Conservation (phyloP, 1,284 basidiomycete species). For the Macrocybe sp. region DNA sequence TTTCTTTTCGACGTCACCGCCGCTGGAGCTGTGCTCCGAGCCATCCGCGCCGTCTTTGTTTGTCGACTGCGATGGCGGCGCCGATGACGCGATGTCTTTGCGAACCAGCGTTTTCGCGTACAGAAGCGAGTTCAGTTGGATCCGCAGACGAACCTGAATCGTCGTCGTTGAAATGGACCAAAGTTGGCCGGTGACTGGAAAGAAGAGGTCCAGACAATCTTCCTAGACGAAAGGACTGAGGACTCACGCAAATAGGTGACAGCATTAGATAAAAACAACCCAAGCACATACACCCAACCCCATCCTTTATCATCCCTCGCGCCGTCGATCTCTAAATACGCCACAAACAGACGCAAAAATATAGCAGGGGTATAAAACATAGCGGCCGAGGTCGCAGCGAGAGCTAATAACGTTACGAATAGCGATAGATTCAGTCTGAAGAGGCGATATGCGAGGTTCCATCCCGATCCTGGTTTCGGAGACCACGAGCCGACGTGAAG, state of each 20-base stretch:
- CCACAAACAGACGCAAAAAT: constrained; percentile 68
- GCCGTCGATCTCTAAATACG: constrained; percentile 67
- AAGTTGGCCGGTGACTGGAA: constrained; percentile 46
- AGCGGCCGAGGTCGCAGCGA: constrained; percentile 61
- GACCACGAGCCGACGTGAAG: constrained; percentile 43
- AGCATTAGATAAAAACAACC: constrained; percentile 64
- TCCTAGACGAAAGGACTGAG: neutral
- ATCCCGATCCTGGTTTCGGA: constrained; percentile 53
- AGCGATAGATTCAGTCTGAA: constrained; percentile 44
- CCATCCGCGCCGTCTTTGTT: neutral
- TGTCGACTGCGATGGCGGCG: constrained; percentile 23
- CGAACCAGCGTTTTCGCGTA: constrained; percentile 88
- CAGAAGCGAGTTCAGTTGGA: constrained; percentile 82
- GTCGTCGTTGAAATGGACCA: constrained; percentile 73
- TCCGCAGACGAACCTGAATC: constrained; percentile 66
- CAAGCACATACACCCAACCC: constrained; percentile 72
- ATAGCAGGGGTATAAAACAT: constrained; percentile 78
- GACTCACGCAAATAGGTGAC: constrained; percentile 53
- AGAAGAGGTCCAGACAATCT: constrained; percentile 6
- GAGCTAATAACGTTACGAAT: constrained; percentile 40
- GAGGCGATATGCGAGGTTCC: constrained; percentile 55
- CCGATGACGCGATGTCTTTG: constrained; percentile 76
- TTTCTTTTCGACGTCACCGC: constrained; percentile 25
- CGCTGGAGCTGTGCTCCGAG: constrained; percentile 15
- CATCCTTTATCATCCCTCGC: constrained; percentile 50